Conservation (phyloP, 2,329 filamentous ascomycete genomes). For the Emericellopsis cladophorae region DNA sequence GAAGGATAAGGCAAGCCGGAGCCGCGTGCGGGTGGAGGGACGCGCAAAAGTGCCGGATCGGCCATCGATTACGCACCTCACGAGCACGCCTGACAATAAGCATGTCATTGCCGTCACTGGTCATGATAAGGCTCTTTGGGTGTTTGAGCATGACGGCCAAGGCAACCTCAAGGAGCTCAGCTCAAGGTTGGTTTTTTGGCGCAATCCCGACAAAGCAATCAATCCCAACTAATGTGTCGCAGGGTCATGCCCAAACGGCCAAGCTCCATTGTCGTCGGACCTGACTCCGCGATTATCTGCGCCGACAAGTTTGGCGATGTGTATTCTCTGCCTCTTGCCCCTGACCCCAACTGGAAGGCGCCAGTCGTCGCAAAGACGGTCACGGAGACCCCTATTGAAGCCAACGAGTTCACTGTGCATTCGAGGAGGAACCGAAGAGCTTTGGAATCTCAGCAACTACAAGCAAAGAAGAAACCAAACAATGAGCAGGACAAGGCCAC, state of each 20-base stretch:
- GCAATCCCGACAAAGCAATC: constrained; percentile 11
- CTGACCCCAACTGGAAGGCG: constrained; percentile 1
- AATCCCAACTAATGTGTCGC: not conserved
- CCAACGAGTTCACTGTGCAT: constrained; percentile 49
- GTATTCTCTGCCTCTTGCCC: constrained; percentile 68
- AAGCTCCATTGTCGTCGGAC: constrained; percentile 58
- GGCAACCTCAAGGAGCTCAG: constrained; percentile 56
- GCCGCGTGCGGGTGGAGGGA: constrained; percentile 5
- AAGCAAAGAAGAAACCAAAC: constrained; percentile 19
- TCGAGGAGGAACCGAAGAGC: constrained; percentile 50
- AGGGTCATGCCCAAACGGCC: constrained; percentile 85
- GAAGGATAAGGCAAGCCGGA: constrained; percentile 13
- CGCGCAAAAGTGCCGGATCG: constrained; percentile 24
- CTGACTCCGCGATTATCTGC: constrained; percentile 62
- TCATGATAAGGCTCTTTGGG: constrained; percentile 85
- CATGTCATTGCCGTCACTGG: constrained; percentile 68
- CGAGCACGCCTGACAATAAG: constrained; percentile 47
- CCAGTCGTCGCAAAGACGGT: constrained; percentile 12
- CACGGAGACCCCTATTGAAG: constrained; percentile 29
- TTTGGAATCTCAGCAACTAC: constrained; percentile 43
- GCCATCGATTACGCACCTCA: constrained; percentile 58
- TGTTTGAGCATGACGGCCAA: constrained; percentile 55
- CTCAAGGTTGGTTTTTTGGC: constrained; percentile 45
- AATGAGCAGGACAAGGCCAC: constrained; percentile 6
- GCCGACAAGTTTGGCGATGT: constrained; percentile 98